Evolutionary conservation across 2,329 filamentous ascomycete species (phyloP), one percentile per base, ranked within the genome.

Genomic region (Lasiodiplodia theobromae): DNA sequence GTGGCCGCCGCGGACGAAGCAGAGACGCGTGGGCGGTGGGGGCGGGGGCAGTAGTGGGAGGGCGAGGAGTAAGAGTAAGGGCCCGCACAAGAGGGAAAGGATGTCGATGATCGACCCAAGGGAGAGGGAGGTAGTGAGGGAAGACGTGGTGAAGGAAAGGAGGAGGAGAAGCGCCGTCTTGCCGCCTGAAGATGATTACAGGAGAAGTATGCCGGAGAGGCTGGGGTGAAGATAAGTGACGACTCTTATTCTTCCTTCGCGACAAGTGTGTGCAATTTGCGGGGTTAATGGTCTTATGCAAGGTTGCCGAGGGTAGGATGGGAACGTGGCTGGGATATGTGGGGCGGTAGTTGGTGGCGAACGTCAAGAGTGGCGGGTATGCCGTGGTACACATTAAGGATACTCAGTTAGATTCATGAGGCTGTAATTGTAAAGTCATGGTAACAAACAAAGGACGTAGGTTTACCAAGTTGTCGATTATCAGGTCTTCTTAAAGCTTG

Each of bases 1-100:
- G 31, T 70, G 73, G 38, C 80, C 80, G 6, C 77, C 78, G 14
- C 71, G 75, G 6, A 62, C 66, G 66, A 28, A 54, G 52, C 52
- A 40, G 31, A 52, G 65, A 21, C 12, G 54, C 44, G 23, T 21
- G 40, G 21, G 28, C 5, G 23, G 52, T 10, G 25, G 37, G 8
- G 49, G 49, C n/a, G 51, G 51, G 8, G 51, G 51, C 16, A 16
- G 53, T 31, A 14, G 14, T 16, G 44, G 44, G 3, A 47, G 44
- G 44, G 47, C 21, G 44, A 37, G 60, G 44, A 64, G 60, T 38
- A 64, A 52, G 60, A 64, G 60, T 18, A 64, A 34, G 60, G 60
- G 60, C 5, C 60, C 60, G 11, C 5, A n/a, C 2, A 49, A n/a
- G 44, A 12, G 25, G 40, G 23, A 28, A 16, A 49, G 40, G 23